Conservation (phyloP, 495 filamentous ascomycete species). For the Glarea lozoyensis region DNA sequence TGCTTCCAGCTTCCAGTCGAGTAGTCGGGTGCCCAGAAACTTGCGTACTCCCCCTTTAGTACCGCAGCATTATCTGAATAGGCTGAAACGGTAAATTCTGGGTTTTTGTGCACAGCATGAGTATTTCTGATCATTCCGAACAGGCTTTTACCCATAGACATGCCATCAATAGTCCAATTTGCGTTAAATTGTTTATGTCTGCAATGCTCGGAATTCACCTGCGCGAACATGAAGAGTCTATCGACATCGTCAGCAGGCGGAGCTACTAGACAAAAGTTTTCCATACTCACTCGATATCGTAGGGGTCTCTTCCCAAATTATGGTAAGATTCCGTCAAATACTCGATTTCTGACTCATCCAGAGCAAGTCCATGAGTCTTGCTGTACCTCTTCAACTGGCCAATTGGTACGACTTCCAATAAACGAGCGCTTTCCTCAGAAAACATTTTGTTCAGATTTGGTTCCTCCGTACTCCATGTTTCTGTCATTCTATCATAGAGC, state of each 20-base stretch:
- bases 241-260: too few relatives aligned
- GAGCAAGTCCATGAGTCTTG: slow-evolving; percentile 67
- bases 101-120: slow-evolving; percentile 67
- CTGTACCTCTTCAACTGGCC: slow-evolving; percentile 76
- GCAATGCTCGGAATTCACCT: slow-evolving; percentile 83
- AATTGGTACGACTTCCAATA: slow-evolving; percentile 65
- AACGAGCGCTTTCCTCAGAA: slow-evolving; percentile 58
- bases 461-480: slow-evolving; percentile 54
- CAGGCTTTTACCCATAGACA: slow-evolving; percentile 64
- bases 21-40: slow-evolving; percentile 78
- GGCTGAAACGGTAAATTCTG: slow-evolving; percentile 76
- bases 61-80: slow-evolving; percentile 98
- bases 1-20: slow-evolving; percentile 80
- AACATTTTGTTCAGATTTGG: slow-evolving; percentile 73
- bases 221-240: slow-evolving; percentile 99
- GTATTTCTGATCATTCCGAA: slow-evolving; percentile 97
- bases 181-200: slow-evolving; percentile 87
- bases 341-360: slow-evolving; percentile 87
- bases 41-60: slow-evolving; percentile 62
- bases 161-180: slow-evolving; percentile 91
- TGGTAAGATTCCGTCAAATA: slow-evolving; percentile 82
- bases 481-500: slow-evolving; percentile 90
- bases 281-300: slow-evolving; percentile 92
- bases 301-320: slow-evolving; percentile 54
- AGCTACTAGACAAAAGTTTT: too few relatives aligned